Evolutionary conservation across 169 alveolate genomes (phyloP).

Genomic region (Perkinsus olseni): DNA sequence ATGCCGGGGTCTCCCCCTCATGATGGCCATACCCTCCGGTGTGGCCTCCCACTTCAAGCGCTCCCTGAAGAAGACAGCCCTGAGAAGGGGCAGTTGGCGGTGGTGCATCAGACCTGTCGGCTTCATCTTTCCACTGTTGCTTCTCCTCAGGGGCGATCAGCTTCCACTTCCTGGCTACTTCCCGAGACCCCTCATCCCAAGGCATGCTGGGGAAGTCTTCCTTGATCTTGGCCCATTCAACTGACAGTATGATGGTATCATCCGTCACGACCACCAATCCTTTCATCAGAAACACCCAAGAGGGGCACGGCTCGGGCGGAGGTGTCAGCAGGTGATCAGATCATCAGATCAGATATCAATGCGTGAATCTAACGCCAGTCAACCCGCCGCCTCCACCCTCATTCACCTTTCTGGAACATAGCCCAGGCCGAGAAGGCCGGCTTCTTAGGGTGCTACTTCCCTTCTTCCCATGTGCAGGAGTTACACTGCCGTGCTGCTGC

Average conservation of each 20-base stretch:
- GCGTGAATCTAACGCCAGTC: too few relatives aligned
- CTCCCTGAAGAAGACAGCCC: neutral
- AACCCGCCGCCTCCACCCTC: too few relatives aligned
- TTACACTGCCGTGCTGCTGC: neutral
- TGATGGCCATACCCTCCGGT: neutral
- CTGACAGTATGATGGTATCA: too few relatives aligned
- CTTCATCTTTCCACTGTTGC: neutral
- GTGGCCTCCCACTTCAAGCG: neutral
- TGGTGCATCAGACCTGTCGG: neutral
- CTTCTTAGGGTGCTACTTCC: neutral
- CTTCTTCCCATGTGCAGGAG: neutral
- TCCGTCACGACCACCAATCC: too few relatives aligned
- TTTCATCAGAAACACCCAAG: too few relatives aligned
- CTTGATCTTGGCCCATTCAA: neutral
- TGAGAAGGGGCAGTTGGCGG: neutral
- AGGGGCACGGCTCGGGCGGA: too few relatives aligned
- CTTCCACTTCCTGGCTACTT: neutral
- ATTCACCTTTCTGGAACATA: neutral
- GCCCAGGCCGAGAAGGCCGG: neutral
- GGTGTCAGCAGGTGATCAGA: too few relatives aligned
- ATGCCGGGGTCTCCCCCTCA: neutral
- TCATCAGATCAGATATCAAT: too few relatives aligned
- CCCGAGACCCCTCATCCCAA: neutral
- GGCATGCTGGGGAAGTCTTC: neutral
- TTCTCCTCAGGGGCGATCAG: neutral